Conservation (phyloP, 371 early-diverging fungal species). For the Circinella minor region DNA sequence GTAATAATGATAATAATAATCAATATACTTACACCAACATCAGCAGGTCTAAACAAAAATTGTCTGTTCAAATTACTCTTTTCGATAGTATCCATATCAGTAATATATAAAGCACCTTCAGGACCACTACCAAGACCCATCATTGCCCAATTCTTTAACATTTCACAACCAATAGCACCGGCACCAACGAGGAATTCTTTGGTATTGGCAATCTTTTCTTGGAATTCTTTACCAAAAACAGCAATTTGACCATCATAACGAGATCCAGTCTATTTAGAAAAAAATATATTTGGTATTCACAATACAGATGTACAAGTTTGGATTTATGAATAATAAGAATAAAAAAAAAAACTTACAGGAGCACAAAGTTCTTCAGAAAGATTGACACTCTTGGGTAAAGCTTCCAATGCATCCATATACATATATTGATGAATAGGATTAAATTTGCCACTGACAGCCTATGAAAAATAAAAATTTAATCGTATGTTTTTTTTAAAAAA, state of each 20-base stretch:
- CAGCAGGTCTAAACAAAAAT: conserved; percentile 94
- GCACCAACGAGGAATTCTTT: conserved; percentile 99
- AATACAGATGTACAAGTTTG: background rate
- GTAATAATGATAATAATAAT: background rate
- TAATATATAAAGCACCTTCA: conserved; percentile 87
- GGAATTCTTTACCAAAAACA: conserved; percentile 94
- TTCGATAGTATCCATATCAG: conserved; percentile 99
- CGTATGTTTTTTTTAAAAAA: too few species aligned
- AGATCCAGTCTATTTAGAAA: conserved; percentile 57
- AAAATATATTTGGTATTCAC: background rate
- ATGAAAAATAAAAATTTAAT: background rate
- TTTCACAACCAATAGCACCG: conserved; percentile 99
- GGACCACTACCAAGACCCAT: conserved; percentile 96
- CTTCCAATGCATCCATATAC: conserved; percentile 98
- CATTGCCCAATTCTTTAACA: conserved; percentile 99
- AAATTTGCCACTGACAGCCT: conserved; percentile 92
- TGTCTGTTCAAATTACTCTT: conserved; percentile 98
- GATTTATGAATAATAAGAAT: too few species aligned
- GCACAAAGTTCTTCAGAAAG: conserved; percentile 77
- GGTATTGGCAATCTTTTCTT: conserved; percentile 85
- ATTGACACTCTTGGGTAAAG: conserved; percentile 72
- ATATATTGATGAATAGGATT: conserved; percentile 95
- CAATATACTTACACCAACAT: conserved; percentile 74
- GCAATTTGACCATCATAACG: conserved; percentile 96
- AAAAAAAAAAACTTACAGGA: conserved; percentile 48